These are phyloP conservation scores for Wickerhamiella siamensis DNA, from an alignment of 805 yeast species.

Conservation along the genomic window DNA sequence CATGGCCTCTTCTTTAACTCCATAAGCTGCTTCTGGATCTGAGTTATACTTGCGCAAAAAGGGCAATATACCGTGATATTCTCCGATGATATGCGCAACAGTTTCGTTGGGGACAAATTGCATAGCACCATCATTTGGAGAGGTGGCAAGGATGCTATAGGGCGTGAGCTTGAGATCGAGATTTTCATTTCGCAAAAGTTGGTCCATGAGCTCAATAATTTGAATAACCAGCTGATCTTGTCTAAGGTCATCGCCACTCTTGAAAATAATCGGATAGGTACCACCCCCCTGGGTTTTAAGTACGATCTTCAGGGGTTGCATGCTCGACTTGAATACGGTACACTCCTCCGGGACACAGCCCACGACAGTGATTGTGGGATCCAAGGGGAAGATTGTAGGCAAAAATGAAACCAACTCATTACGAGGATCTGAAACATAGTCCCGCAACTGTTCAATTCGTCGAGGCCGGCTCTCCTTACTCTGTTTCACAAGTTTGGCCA, in stretches of 20 bases:
- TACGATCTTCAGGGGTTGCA: conserved; percentile 75
- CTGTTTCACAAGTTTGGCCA: conserved; percentile 49
- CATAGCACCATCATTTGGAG: conserved; percentile 80
- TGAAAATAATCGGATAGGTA: conserved; percentile 73
- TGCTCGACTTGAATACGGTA: conserved; percentile 77
- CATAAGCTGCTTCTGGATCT: conserved; percentile 27
- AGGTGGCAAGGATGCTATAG: conserved; percentile 78
- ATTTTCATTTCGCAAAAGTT: conserved; percentile 72
- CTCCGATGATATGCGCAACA: conserved; percentile 58
- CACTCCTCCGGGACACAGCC: conserved; percentile 72
- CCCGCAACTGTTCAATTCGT: conserved; percentile 55
- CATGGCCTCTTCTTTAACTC: conserved; percentile 54
- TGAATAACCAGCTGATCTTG: conserved; percentile 97
- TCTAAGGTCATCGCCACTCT: conserved; percentile 87
- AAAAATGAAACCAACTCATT: conserved; percentile 30
- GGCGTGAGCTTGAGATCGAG: conserved; percentile 80
- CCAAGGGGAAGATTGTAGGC: conserved; percentile 63
- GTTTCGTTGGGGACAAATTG: conserved; percentile 93
- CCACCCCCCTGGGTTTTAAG: conserved; percentile 43
- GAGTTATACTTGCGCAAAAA: conserved; percentile 56
- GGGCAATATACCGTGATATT: conserved; percentile 61
- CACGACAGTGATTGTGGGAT: conserved; percentile 58
- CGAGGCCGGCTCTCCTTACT: conserved; percentile 64
- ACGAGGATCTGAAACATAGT: conserved; percentile 36
- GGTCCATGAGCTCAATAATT: conserved; percentile 82